Conservation (phyloP, 768 basidiomycete genomes). For the Tricholoma saponaceum region DNA sequence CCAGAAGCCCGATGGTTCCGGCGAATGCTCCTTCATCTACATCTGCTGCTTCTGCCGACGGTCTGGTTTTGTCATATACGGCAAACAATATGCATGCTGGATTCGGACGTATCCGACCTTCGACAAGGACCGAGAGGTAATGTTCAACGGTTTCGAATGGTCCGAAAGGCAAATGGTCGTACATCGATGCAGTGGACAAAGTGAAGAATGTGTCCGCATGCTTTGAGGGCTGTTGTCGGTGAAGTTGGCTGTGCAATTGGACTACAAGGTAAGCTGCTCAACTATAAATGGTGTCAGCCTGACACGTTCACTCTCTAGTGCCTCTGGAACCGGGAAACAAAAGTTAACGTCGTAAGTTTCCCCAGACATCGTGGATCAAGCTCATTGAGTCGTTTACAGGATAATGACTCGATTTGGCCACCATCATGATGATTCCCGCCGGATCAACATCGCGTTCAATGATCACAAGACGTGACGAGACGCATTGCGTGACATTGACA, state of each 20-base stretch:
- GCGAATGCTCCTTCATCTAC: conserved; percentile 34
- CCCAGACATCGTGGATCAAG: not conserved
- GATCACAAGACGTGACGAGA: not conserved
- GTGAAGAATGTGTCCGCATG: conserved; percentile 40
- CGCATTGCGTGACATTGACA: conserved; percentile 2
- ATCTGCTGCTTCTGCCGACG: not conserved
- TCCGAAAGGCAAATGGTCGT: conserved; percentile 45
- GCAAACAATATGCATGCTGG: conserved; percentile 41
- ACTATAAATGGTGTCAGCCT: conserved; percentile 49
- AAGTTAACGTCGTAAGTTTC: conserved; percentile 41
- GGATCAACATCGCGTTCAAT: not conserved
- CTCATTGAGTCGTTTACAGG: not conserved
- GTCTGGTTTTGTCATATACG: conserved; percentile 47
- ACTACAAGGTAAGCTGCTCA: conserved; percentile 9
- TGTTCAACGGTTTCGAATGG: conserved; percentile 37
- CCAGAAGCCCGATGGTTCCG: conserved; percentile 48
- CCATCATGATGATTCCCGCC: too few species aligned
- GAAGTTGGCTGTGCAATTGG: not conserved
- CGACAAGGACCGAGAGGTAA: conserved; percentile 31
- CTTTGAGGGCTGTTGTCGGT: conserved; percentile 32
- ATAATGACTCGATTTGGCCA: not conserved
- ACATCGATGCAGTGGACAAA: conserved; percentile 35
- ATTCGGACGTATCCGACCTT: conserved; percentile 30
- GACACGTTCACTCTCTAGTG: conserved; percentile 44
- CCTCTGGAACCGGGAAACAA: conserved; percentile 41